phyloP scores from a whole-genome alignment of 176 grass and related monocot species.

The Echinochloa phyllopogon region DNA sequence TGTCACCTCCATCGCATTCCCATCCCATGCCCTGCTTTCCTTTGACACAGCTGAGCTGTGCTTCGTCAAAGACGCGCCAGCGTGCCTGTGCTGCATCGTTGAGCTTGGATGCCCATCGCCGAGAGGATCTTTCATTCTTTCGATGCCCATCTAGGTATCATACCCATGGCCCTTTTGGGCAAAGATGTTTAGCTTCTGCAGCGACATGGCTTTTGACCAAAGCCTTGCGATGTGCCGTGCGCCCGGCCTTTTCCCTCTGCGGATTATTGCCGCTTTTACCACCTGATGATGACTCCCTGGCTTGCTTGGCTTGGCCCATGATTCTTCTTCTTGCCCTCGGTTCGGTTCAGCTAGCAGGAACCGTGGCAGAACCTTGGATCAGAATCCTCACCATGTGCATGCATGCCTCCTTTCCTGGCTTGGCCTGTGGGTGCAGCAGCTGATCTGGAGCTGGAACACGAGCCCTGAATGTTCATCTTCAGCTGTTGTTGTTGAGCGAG shows the following conservation, averaged over 20 bases:
- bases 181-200: conserved; percentile 43
- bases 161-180: conserved; percentile 19
- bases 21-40: background rate
- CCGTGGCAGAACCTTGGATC: background rate
- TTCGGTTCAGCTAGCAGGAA: background rate
- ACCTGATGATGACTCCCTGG: background rate
- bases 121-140: conserved; percentile 48
- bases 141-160: conserved; percentile 35
- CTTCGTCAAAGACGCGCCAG: conserved; percentile 18
- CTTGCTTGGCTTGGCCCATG: background rate
- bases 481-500: background rate
- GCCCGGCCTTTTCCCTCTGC: background rate
- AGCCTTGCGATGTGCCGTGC: background rate
- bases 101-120: conserved; percentile 38
- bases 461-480: background rate
- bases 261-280: conserved; percentile 36
- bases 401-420: background rate
- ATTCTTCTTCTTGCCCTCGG: background rate
- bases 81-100: background rate
- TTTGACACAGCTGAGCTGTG: background rate
- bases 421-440: background rate
- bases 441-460: background rate
- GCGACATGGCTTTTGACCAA: conserved; percentile 54
- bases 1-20: background rate
- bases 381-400: background rate